phyloP scores from a whole-genome alignment of 805 yeast genomes.

The Saccharomycopsis sp. region DNA sequence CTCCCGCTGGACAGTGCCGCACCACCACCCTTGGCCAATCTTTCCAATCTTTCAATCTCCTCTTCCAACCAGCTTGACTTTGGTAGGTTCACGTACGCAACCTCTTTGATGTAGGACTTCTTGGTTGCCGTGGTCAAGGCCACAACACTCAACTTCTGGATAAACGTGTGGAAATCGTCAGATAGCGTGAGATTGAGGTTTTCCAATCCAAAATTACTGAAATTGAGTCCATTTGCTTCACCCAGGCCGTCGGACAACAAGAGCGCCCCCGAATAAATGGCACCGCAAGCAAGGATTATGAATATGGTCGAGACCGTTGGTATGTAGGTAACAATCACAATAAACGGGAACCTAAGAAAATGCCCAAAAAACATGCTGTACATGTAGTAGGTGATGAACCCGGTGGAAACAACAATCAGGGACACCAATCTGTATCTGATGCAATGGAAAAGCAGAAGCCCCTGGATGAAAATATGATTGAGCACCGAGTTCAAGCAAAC shows the following conservation, averaged over 20 bases:
- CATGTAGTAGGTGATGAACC: slow-evolving; percentile 41
- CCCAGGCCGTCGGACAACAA: slow-evolving; percentile 39
- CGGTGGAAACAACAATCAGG: slow-evolving; percentile 48
- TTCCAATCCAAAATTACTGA: slow-evolving; percentile 25
- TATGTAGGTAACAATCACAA: slow-evolving; percentile 47
- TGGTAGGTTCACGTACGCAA: slow-evolving; percentile 40
- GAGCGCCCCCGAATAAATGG: slow-evolving; percentile 50
- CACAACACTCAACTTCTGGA: slow-evolving; percentile 50
- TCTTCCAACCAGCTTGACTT: slow-evolving; percentile 31
- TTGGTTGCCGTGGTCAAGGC: slow-evolving; percentile 61
- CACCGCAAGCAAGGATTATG: slow-evolving; percentile 42
- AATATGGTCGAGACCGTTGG: slow-evolving; percentile 55
- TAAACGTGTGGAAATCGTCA: slow-evolving; percentile 61
- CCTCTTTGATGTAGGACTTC: slow-evolving; percentile 55
- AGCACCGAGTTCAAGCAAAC: slow-evolving; percentile 47
- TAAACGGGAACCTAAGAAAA: slow-evolving; percentile 42
- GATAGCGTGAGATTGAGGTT: slow-evolving; percentile 32
- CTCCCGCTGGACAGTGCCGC: too few species aligned
- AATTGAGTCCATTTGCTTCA: slow-evolving; percentile 21
- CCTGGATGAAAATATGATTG: slow-evolving; percentile 54
- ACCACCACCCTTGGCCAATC: slow-evolving; percentile 15
- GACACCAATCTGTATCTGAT: slow-evolving; percentile 53
- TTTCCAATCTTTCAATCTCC: slow-evolving; percentile 23
- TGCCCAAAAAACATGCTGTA: slow-evolving; percentile 34
- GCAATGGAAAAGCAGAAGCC: slow-evolving; percentile 46